Evolutionary conservation across 805 yeast species (phyloP).

Genomic region (Kluyveromyces nonfermentans): DNA sequence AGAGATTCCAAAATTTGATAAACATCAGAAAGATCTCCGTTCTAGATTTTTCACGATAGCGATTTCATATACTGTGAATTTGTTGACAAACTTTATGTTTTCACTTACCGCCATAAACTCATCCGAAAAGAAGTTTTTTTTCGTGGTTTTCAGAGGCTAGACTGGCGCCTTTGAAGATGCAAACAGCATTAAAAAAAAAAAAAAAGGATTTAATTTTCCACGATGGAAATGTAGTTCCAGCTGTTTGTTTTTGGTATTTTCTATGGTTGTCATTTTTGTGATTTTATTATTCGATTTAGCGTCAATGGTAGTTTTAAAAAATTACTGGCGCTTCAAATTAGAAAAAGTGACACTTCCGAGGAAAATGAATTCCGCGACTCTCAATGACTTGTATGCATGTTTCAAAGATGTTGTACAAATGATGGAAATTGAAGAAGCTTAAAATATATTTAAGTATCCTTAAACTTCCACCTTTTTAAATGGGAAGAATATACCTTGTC

Average conservation of each 20-base stretch:
- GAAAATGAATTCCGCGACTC: neutral
- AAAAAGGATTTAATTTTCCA: neutral
- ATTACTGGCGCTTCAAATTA: neutral
- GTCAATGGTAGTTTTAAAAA: too few relatives aligned
- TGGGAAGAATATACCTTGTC: too few relatives aligned
- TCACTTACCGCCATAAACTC: neutral
- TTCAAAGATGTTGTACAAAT: too few relatives aligned
- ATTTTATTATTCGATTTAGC: too few relatives aligned
- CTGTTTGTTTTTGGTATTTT: neutral
- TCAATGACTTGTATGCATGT: neutral
- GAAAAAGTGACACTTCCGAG: neutral
- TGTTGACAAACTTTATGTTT: neutral
- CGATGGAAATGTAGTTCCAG: slow-evolving; percentile 4
- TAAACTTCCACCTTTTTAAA: too few relatives aligned
- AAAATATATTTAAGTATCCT: too few relatives aligned
- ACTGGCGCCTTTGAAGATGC: neutral
- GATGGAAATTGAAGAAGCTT: too few relatives aligned
- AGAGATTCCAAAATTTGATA: neutral
- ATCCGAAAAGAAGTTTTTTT: neutral
- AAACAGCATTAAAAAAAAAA: too few relatives aligned
- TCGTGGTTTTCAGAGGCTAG: neutral
- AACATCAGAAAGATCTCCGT: neutral
- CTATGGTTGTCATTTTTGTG: too few relatives aligned
- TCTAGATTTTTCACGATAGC: neutral
- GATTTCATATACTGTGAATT: neutral